Evolutionary conservation across 2,329 filamentous ascomycete genomes (phyloP).

Genomic region (Cryphonectria naterciae): DNA sequence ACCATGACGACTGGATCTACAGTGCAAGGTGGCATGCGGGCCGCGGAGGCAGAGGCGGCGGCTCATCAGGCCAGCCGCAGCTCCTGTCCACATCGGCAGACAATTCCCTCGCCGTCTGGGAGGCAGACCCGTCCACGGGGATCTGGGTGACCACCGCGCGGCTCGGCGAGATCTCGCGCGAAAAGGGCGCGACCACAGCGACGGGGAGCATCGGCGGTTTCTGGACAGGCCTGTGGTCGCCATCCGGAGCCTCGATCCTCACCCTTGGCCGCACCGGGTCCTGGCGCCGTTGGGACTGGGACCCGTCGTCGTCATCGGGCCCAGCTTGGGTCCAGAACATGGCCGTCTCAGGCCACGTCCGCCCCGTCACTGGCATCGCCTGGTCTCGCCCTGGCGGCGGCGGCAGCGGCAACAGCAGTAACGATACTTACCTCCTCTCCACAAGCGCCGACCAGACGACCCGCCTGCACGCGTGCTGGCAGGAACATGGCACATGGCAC

Average conservation of each 20-base stretch:
- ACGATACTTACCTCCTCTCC: constrained; percentile 71
- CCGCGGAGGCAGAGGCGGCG: neutral
- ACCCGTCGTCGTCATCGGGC: constrained; percentile 43
- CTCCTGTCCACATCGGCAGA: constrained; percentile 91
- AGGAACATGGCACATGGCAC: constrained; percentile 74
- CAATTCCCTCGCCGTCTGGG: constrained; percentile 93
- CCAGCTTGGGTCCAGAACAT: constrained; percentile 78
- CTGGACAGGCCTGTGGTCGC: constrained; percentile 94
- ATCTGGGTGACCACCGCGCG: constrained; percentile 88
- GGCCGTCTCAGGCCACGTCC: constrained; percentile 82
- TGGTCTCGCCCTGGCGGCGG: constrained; percentile 79
- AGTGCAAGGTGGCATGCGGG: constrained; percentile 72
- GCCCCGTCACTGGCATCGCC: constrained; percentile 77
- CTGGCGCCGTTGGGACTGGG: constrained; percentile 84
- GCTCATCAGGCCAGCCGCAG: constrained; percentile 52
- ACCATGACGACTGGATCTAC: constrained; percentile 99
- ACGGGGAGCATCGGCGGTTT: constrained; percentile 96
- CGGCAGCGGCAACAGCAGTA: neutral
- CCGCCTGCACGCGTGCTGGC: constrained; percentile 82
- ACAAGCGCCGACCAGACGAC: constrained; percentile 94
- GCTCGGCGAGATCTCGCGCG: constrained; percentile 89
- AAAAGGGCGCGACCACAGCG: constrained; percentile 94
- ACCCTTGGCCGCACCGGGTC: constrained; percentile 90
- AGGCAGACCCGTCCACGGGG: constrained; percentile 79
- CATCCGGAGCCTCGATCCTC: constrained; percentile 72